Evolutionary conservation across 768 basidiomycete genomes (phyloP), one percentile per base, ranked within the genome.

Genomic region (Boletus speciosus): DNA sequence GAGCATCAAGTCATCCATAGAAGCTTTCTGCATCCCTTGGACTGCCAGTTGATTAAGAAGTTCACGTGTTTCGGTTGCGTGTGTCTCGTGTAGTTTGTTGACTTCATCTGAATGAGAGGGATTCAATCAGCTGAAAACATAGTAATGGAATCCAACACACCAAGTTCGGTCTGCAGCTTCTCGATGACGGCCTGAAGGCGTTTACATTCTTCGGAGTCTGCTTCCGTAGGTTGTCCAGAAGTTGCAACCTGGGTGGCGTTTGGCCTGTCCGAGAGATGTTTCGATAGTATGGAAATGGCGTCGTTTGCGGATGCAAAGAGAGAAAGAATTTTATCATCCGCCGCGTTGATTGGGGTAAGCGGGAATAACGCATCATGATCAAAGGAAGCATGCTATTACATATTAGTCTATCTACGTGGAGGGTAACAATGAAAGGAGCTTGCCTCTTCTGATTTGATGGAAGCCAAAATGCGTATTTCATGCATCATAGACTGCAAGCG

Each of bases 401-500:
- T 44, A 56, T 53, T 61, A 54, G 61, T 45, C 12, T 21, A 21
- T 27, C 37, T 31, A 16, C 31, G 51, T 41, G 7, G 45, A 31
- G 45, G 29, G 45, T 35, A 36, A 50, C 48, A 50, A 46, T 38
- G 29, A 55, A 23, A 41, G 44, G 54, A 59, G 59, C 71, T 46
- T 60, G 80, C 86, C 72, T 81, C 77, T 61, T 82, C 83, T 34
- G 69, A 63, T 19, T 72, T 69, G 27, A 79, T 74, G 12, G 74
- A 65, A 35, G 75, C 63, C 25, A 73, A 58, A 35, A 58, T 66
- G 44, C 71, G 76, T 39, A 76, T 77, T 53, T 76, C 75, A 58
- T 84, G 75, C 19, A 84, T 51, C 45, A 84, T 67, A 15, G 74
- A 68, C 64, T 86, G 83, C 16, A 88, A 66, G 54, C 85, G 83